Percentiles rank a stretch among this genome's conserved stretches.
These are phyloP conservation scores for Holtermanniella nyarrowii DNA, from an alignment of 768 basidiomycete species.

Conservation along the genomic window DNA sequence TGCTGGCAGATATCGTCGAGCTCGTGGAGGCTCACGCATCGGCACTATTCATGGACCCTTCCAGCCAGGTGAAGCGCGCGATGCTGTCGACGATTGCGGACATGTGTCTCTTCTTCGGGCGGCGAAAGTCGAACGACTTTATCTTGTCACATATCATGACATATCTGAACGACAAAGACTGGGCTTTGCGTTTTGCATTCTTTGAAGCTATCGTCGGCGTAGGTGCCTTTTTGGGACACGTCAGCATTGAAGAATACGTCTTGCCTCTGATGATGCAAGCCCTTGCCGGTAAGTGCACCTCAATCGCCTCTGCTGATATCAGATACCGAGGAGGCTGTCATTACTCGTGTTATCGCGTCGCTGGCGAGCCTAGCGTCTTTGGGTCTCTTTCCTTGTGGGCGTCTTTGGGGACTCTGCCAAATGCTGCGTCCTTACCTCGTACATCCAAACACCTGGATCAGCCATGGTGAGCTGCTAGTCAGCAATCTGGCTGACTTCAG, in stretches of 20 bases:
- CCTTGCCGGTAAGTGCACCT: conserved; percentile 58
- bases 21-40: conserved; percentile 80
- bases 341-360: conserved; percentile 76
- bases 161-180: conserved; percentile 71
- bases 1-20: conserved; percentile 71
- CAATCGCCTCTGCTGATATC: conserved; percentile 6
- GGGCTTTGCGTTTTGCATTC: conserved; percentile 81
- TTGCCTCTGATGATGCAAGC: conserved; percentile 94
- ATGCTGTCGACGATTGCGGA: conserved; percentile 76
- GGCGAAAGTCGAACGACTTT: conserved; percentile 89
- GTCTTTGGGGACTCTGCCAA: conserved; percentile 94
- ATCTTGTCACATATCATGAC: conserved; percentile 79
- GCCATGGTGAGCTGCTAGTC: conserved; percentile 53
- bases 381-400: conserved; percentile 64
- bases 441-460: conserved; percentile 91
- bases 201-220: conserved; percentile 94
- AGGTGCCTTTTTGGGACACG: conserved; percentile 81
- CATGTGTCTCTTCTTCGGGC: conserved; percentile 84
- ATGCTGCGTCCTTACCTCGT: conserved; percentile 74
- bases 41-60: conserved; percentile 74
- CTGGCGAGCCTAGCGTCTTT: conserved; percentile 82
- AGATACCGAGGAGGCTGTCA: conserved; percentile 94
- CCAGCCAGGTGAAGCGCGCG: conserved; percentile 81
- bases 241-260: conserved; percentile 90
- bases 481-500: conserved; percentile 42